Evolutionary conservation across 768 basidiomycete genomes (phyloP).

Genomic region (Podaxis sp.): DNA sequence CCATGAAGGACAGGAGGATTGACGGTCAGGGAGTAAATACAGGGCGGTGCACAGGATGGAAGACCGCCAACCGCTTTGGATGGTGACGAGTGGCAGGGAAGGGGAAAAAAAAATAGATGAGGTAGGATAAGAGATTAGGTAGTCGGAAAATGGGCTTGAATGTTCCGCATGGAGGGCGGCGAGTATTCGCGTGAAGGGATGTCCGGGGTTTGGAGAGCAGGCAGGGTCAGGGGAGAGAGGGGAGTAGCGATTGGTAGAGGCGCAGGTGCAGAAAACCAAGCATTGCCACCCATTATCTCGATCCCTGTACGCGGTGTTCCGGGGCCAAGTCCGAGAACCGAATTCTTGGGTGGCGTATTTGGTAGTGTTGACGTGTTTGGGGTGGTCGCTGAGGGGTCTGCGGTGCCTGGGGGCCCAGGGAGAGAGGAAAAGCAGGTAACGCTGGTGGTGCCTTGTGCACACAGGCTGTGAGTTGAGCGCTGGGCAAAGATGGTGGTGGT

Average conservation of each 20-base stretch:
- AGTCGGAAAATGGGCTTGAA: not conserved
- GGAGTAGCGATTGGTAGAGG: not conserved
- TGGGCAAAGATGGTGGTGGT: not conserved
- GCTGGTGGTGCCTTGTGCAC: not conserved
- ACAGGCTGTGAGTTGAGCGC: not conserved
- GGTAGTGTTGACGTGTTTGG: conserved; percentile 8
- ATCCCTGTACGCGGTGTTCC: conserved; percentile 12
- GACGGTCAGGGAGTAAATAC: not conserved
- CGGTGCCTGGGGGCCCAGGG: conserved; percentile 1
- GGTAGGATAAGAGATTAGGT: not conserved
- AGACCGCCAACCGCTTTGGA: not conserved
- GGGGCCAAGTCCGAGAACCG: conserved; percentile 12
- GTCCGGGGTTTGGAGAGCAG: not conserved
- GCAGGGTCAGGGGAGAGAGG: not conserved
- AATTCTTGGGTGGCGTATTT: conserved; percentile 12
- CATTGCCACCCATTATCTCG: conserved; percentile 1
- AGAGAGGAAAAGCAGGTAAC: not conserved
- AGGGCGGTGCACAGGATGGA: conserved; percentile 3
- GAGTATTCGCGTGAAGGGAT: not conserved
- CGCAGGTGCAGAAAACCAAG: not conserved
- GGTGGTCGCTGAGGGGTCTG: not conserved
- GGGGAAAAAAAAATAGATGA: not conserved
- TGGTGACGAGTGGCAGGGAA: not conserved
- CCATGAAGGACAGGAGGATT: not conserved
- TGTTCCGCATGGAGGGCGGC: not conserved